Base-by-base conservation (phyloP, 768 basidiomycete genomes). In the Trametes sanguinea region DNA sequence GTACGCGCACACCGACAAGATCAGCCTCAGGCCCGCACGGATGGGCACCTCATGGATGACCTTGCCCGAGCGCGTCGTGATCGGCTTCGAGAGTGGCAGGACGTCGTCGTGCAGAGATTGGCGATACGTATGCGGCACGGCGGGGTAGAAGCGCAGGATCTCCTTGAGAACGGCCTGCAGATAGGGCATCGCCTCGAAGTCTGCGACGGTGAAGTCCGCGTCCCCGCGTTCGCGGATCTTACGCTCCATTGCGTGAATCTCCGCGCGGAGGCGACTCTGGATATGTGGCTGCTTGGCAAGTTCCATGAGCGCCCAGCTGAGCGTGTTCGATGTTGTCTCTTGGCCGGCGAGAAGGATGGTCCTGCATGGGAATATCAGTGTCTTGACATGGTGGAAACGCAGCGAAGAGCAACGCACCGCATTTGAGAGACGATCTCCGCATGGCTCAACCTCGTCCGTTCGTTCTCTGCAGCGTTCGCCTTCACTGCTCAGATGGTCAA, bases 231-330 rank as follows among this genome's bases (percentile, higher is more conserved):
- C 53, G 68, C 75, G 66, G 68, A 73, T 47, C 76, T 74, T 39
- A n/a, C 37, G 67, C 68, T 48, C 65, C 66, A 66, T 78, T 74
- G 29, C 75, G 75, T 16, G 58, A 44, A 87, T 79, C 73, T 92
- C 90, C 0, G 76, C 75, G 14, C 91, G 83, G 22, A 93, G 81
- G 59, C 77, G 80, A 2, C 74, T 72, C 69, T 94, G 90, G 2
- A 85, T 71, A 17, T 83, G 76, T 0, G 82, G 85, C 62, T 85
- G 74, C 43, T 76, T 80, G 3, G 86, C 81, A 4, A 94, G 78
- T 65, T 87, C 85, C 57, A 86, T 76, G 7, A 92, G 72, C 6
- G 83, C 78, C 86, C 87, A 92, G 57, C 79, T 78, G 33, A 87
- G 54, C 2, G 81, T 77, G 40, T 79, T 83, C 3, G 87, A 80